Base-by-base conservation (phyloP, 2,329 filamentous ascomycete genomes). In the Exophiala calicioides region DNA sequence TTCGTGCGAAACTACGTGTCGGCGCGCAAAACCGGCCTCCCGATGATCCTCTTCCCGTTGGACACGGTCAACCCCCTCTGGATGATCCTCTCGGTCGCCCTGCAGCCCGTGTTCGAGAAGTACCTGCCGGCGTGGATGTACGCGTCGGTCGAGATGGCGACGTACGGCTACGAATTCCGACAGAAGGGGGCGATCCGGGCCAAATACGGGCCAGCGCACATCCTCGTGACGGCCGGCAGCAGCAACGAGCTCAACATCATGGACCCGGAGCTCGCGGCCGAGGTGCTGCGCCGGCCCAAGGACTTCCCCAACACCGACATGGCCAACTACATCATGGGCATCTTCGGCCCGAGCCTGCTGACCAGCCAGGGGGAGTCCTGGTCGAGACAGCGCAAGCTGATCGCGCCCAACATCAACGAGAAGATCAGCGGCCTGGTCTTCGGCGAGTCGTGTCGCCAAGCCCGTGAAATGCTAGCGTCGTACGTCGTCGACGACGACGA, bases 391-490 rank as follows among this genome's bases (percentile, higher is more conserved):
- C 62, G 68, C 3, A 61, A 62, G 16, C 57, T 70, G 26, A 59
- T 69, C 15, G 65, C 66, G 2, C 59, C 65, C 5, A 62, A 63
- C 31, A 58, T 70, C 7, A 65, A 68, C 42, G 68, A 69, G 48
- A 55, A 59, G 29, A 64, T 69, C 53, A 66, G 62, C 52, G 45
- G 50, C 30, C 47, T 55, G 3, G 67, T 69, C n/a, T 70, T 66
- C 60, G 57, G 46, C 9, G 64, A 69, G 52, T 60, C 55, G 24
- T 52, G 53, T 13, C 42, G 47, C n/a, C 66, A 69, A 44, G 60
- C 65, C 1, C 41, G 44, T 13, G 47, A 55, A 10, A 67, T 69
- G 65, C 34, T 59, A 1, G 38, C 59, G 3, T 61, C 62, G 36
- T 44, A 67, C 29, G 33, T 62, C n/a, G 32, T 55, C 9, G 45